Conservation (phyloP, 2,329 filamentous ascomycete genomes). For the Colletotrichum sp. region DNA sequence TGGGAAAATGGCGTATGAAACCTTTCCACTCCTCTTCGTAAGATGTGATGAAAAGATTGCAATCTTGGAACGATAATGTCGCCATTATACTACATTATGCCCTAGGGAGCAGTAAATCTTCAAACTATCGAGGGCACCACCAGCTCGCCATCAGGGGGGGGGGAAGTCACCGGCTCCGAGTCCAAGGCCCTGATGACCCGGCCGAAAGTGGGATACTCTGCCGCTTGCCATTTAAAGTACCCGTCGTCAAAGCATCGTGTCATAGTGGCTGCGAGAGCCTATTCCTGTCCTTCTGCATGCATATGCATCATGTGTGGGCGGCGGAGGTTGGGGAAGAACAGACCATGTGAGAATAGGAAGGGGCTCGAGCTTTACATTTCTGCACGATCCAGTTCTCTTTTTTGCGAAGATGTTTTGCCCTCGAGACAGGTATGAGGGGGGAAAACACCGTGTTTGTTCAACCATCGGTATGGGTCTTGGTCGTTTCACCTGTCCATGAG, state of each 20-base stretch:
- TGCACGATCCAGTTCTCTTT: neutral
- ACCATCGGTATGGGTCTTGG: neutral
- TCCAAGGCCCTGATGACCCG: neutral
- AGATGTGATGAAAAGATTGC: too few species aligned
- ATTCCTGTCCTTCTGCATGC: neutral
- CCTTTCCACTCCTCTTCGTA: too few species aligned
- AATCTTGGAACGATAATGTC: too few species aligned
- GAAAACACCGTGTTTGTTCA: neutral
- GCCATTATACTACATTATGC: too few species aligned
- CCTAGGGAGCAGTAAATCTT: too few species aligned
- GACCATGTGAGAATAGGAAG: neutral
- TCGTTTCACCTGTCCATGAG: neutral
- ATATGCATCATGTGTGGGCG: neutral
- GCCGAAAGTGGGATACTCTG: neutral
- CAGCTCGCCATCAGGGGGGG: too few species aligned
- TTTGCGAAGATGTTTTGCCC: neutral
- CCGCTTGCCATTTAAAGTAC: neutral
- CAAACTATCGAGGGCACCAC: too few species aligned
- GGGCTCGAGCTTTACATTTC: neutral
- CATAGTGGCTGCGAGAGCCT: neutral
- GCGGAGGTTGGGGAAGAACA: neutral
- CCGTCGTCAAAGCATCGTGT: neutral
- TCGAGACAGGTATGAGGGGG: neutral
- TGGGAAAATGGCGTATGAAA: too few species aligned
- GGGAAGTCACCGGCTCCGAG: slow-evolving; percentile 5